Evolutionary conservation across 2,329 filamentous ascomycete species (phyloP).

Genomic region (Akanthomyces dipterigenus): DNA sequence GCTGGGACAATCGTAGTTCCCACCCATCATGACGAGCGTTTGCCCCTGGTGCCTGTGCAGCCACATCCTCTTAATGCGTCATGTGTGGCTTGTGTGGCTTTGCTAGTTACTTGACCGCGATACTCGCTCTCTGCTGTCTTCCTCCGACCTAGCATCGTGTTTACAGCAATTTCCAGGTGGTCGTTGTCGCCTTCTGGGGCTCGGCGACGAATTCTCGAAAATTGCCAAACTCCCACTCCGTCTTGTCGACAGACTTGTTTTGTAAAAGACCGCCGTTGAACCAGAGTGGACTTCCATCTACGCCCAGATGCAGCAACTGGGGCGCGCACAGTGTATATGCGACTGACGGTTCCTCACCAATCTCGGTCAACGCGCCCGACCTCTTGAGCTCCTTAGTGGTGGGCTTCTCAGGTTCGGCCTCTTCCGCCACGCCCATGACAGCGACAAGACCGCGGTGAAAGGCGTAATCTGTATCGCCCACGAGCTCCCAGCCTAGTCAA

Average conservation of each 20-base stretch:
- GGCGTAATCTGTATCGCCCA: background rate
- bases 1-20: background rate
- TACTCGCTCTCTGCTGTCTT: background rate
- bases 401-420: background rate
- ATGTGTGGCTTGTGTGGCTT: background rate
- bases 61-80: background rate
- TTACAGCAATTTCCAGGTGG: background rate
- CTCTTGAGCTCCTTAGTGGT: background rate
- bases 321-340: background rate
- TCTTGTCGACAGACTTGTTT: background rate
- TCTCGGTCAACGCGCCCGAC: background rate
- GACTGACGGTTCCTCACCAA: background rate
- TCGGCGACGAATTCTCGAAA: background rate
- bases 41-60: conserved; percentile 1
- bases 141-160: too few species aligned
- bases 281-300: background rate
- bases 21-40: background rate
- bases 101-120: background rate
- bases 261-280: background rate
- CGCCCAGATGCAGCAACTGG: background rate
- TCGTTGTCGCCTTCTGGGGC: background rate
- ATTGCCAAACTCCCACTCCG: background rate
- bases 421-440: background rate
- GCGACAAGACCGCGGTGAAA: background rate
- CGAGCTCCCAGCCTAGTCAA: conserved; percentile 6